Conservation (phyloP, 2,329 filamentous ascomycete genomes). For the Tolypocladium guangdongense region DNA sequence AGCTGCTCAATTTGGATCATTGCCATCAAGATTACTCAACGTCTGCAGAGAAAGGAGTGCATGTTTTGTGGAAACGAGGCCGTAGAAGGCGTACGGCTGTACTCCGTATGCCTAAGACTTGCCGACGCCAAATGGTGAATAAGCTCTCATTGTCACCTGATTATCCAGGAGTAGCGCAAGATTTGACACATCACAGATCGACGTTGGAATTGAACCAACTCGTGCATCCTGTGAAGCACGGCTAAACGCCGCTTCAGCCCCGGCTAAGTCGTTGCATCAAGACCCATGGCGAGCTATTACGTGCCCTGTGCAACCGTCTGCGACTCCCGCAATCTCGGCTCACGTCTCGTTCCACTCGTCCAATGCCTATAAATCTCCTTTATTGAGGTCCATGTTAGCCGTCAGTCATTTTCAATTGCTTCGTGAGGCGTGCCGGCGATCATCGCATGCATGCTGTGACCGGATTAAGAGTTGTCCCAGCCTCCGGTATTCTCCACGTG, state of each 20-base stretch:
- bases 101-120: no score
- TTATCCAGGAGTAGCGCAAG: no score
- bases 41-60: background rate
- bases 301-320: background rate
- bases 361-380: background rate
- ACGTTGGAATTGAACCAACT: background rate
- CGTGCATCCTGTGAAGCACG: conserved; percentile 1
- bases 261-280: conserved; percentile 17
- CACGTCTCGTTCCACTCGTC: background rate
- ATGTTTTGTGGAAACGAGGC: no score
- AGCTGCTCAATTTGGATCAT: background rate
- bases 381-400: background rate
- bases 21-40: background rate
- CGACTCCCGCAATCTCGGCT: background rate
- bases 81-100: no score
- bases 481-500: background rate
- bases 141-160: no score
- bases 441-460: background rate
- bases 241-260: conserved; percentile 17
- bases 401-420: background rate
- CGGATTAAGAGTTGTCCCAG: conserved; percentile 8
- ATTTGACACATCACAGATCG: background rate
- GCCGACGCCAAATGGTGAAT: no score
- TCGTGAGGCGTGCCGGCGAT: background rate
- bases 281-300: background rate